Percentiles rank a stretch among this genome's conserved stretches.
phyloP scores from a whole-genome alignment of 2,329 filamentous ascomycete species.

The Venturia oleaginea region DNA sequence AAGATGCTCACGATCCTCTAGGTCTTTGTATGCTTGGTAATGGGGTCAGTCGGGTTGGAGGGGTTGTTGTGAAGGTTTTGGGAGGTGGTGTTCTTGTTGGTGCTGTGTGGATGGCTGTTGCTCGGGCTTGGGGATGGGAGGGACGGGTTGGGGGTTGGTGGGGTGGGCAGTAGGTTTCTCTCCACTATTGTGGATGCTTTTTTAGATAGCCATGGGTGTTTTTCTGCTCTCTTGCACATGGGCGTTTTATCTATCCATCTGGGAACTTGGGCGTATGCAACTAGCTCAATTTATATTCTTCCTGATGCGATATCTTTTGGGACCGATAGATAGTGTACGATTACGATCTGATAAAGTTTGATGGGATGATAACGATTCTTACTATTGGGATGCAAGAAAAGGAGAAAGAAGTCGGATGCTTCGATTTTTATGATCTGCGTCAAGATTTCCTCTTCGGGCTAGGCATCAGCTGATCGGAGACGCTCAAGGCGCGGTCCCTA shows the following conservation, averaged over 20 bases:
- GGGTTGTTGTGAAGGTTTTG: constrained; percentile 62
- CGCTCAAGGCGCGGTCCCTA: no score
- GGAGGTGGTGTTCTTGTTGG: constrained; percentile 67
- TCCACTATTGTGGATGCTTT: not conserved
- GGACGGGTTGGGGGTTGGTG: not conserved
- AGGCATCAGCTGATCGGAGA: no score
- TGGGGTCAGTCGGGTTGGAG: constrained; percentile 54
- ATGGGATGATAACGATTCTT: no score
- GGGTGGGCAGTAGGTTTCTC: not conserved
- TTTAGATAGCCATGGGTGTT: not conserved
- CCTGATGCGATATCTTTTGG: no score
- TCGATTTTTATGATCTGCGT: no score
- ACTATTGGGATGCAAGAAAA: no score
- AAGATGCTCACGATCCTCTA: constrained; percentile 60
- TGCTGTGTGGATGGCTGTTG: constrained; percentile 50
- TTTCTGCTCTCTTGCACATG: not conserved
- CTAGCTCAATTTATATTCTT: not conserved
- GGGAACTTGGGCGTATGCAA: not conserved
- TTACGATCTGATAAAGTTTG: no score
- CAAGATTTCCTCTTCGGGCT: no score
- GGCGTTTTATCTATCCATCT: not conserved
- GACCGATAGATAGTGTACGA: no score
- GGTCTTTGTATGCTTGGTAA: constrained; percentile 64
- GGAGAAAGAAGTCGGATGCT: no score
- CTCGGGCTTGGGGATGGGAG: constrained; percentile 28